phyloP scores from a whole-genome alignment of 345 rosid genomes.

The Pugionium dolabratum region DNA sequence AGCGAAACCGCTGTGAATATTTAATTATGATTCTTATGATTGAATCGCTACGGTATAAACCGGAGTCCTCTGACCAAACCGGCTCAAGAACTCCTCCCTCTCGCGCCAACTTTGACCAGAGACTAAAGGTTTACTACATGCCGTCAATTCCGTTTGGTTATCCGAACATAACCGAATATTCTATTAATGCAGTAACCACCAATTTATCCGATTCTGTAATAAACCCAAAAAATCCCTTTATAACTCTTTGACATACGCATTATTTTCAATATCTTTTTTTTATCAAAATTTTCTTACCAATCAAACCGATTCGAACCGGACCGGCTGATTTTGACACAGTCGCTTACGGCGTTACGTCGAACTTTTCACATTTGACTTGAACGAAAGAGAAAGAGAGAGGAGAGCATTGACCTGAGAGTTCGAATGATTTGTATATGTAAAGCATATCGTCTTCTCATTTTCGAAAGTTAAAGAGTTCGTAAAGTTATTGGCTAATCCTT shows the following conservation, averaged over 20 bases:
- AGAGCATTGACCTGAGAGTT: slow-evolving; percentile 15
- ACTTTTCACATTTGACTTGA: slow-evolving; percentile 22
- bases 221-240: not conserved
- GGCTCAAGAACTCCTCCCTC: too few species aligned
- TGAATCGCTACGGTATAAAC: too few species aligned
- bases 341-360: slow-evolving; percentile 14
- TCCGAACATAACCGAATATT: not conserved
- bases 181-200: not conserved
- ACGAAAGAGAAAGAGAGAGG: not conserved
- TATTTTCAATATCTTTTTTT: not conserved
- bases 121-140: slow-evolving; percentile 28
- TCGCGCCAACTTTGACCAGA: slow-evolving; percentile 20
- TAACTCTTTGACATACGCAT: not conserved
- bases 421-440: too few species aligned
- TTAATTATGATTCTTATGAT: too few species aligned
- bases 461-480: too few species aligned
- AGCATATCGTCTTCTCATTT: too few species aligned
- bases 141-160: slow-evolving; percentile 6
- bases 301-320: not conserved
- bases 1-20: too few species aligned
- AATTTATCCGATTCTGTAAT: not conserved
- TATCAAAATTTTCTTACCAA: not conserved
- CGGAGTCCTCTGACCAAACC: too few species aligned
- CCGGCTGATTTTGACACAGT: not conserved
- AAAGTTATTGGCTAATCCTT: too few species aligned